Evolutionary conservation across 371 early-diverging fungal species (phyloP).

Genomic region (Rhizopus arrhizus): DNA sequence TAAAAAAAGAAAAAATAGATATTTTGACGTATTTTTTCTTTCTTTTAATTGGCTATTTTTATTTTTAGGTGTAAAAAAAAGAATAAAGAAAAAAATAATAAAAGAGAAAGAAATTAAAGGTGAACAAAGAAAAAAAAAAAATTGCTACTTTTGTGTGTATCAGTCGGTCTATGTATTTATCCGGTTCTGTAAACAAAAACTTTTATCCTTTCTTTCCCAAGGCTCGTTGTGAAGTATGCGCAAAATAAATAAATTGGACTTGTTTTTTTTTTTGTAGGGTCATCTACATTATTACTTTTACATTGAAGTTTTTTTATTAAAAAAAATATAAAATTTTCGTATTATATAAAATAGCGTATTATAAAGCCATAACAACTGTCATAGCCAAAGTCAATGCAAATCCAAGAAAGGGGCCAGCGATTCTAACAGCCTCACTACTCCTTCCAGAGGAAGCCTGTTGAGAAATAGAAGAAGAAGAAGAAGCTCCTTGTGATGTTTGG

Average conservation of each 20-base stretch:
- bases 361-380: conserved; percentile 15
- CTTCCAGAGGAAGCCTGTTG: conserved; percentile 1
- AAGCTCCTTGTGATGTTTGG: conserved; percentile 6
- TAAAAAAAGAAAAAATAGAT: background rate
- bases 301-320: background rate
- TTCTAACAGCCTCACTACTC: background rate
- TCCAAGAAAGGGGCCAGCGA: conserved; percentile 1
- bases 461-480: background rate
- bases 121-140: no score
- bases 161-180: no score
- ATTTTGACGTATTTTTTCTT: background rate
- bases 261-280: background rate
- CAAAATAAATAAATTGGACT: background rate
- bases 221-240: no score
- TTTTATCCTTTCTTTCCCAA: no score
- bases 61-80: no score
- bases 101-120: no score
- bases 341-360: background rate
- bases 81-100: no score
- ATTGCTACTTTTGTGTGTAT: no score
- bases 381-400: conserved; percentile 12
- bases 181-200: no score
- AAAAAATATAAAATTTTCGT: no score
- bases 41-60: background rate
- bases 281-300: background rate